Conservation (phyloP, 768 basidiomycete species). For the Kondoa malvinella region DNA sequence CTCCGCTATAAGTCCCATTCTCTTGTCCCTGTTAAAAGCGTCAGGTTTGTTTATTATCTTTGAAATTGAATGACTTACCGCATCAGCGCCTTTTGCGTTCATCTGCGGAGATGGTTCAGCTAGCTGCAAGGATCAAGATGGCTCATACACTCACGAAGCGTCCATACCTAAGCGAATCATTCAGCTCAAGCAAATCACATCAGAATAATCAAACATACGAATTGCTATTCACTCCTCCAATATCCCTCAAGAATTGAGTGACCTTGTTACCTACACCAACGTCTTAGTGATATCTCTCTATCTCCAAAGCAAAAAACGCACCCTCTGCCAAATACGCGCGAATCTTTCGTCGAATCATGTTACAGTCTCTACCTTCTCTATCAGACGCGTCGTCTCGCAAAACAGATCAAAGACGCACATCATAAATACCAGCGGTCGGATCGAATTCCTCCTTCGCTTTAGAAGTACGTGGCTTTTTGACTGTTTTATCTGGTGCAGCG, state of each 20-base stretch:
- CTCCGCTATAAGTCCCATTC: neutral
- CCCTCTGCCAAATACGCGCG: neutral
- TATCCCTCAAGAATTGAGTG: neutral
- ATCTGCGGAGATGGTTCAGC: too few relatives aligned
- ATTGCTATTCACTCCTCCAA: neutral
- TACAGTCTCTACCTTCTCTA: too few relatives aligned
- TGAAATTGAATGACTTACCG: neutral
- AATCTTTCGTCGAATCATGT: neutral
- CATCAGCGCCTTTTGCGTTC: too few relatives aligned
- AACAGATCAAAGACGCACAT: too few relatives aligned
- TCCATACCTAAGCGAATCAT: neutral
- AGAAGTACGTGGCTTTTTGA: neutral
- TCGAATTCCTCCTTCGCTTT: neutral
- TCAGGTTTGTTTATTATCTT: too few relatives aligned
- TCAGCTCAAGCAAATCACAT: neutral
- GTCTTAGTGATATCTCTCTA: neutral
- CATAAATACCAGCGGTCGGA: neutral
- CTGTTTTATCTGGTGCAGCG: neutral
- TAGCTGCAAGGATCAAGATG: too few relatives aligned
- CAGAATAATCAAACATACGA: neutral
- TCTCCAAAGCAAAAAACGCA: neutral
- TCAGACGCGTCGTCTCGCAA: too few relatives aligned
- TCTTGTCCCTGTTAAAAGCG: neutral
- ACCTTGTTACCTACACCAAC: neutral
- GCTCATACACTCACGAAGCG: too few relatives aligned